Percentiles rank a stretch among this genome's conserved stretches.
phyloP scores from a whole-genome alignment of 306 rosid genomes.

The Lathyrus sativus region DNA sequence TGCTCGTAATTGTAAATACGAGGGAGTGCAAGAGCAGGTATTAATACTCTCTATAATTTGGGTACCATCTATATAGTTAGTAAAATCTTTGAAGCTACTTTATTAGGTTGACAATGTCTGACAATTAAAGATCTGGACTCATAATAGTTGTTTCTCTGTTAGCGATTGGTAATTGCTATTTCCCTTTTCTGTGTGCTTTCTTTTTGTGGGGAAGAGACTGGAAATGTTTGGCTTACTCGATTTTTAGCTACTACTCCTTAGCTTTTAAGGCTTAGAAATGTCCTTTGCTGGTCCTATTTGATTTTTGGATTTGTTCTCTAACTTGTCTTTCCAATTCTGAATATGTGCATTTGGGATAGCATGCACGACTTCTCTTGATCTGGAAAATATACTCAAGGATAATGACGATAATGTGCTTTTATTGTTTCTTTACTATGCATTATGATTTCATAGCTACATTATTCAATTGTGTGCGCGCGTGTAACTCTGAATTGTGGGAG shows the following conservation, averaged over 20 bases:
- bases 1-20: slow-evolving; percentile 93
- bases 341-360: slow-evolving; percentile 2
- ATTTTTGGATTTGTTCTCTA: slow-evolving; percentile 7
- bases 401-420: slow-evolving; percentile 24
- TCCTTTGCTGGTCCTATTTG: slow-evolving; percentile 24
- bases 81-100: slow-evolving; percentile 27
- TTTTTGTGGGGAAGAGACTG: not conserved
- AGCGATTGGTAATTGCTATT: slow-evolving; percentile 16
- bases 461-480: not conserved
- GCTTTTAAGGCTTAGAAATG: slow-evolving; percentile 29
- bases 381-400: not conserved
- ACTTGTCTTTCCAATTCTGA: slow-evolving; percentile 18
- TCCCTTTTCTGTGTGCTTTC: slow-evolving; percentile 1
- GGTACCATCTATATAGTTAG: slow-evolving; percentile 5
- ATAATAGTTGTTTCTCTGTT: slow-evolving; percentile 9
- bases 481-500: not conserved
- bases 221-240: slow-evolving; percentile 6
- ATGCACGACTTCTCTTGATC: slow-evolving; percentile 16
- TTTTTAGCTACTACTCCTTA: slow-evolving; percentile 21
- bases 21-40: slow-evolving; percentile 99
- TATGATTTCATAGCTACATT: slow-evolving; percentile 12
- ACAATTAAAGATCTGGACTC: slow-evolving; percentile 23
- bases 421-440: slow-evolving; percentile 20
- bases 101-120: slow-evolving; percentile 25
- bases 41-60: slow-evolving; percentile 28